Base-by-base conservation (phyloP, 73 alveolate species). In the Paramecium sexaurelia region DNA sequence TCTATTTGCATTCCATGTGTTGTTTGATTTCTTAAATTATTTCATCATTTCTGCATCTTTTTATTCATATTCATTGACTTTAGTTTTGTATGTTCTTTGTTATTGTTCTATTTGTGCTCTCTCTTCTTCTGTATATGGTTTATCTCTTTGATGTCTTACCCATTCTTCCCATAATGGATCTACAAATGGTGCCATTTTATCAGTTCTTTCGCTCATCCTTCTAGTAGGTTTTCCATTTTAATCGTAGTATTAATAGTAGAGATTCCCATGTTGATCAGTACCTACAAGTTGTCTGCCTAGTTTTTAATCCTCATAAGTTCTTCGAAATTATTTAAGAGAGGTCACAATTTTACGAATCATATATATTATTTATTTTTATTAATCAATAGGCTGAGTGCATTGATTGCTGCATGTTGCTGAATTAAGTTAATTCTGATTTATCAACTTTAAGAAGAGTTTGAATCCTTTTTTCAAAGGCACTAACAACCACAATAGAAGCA, bases 151-250 rank as follows among this genome's bases (percentile, higher is more conserved):
- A 19, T 45, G 13, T 41, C 75, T 15, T 10, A 78, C 41, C 90
- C 90, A 78, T 11, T 78, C 75, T 19, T 78, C 75, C 90, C 75
- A 78, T 24, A 40, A 45, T 37, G 90, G 90, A 78, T 78, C 90
- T 17, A 78, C 27, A 41, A 29, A 78, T n/a, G 87, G 27, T 78
- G 90, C 35, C 45, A 37, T 41, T 45, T 41, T 40, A 43, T 78
- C 73, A 19, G 19, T 24, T 37, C 71, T 43, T 26, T 78, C 90
- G 19, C 68, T 78, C 73, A 41, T 41, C 17, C 90, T 78, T 40
- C 33, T 40, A 22, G 73, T 41, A 7, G 43, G 55, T 19, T 43
- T 78, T 22, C 90, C 90, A 9, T 43, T 19, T 45, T 37, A 22
- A 78, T 78, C 90, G 10, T n/a, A 78, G 9, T 78, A 78, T 78